Evolutionary conservation across 768 basidiomycete genomes (phyloP).

Genomic region (Infundibulicybe gibba): DNA sequence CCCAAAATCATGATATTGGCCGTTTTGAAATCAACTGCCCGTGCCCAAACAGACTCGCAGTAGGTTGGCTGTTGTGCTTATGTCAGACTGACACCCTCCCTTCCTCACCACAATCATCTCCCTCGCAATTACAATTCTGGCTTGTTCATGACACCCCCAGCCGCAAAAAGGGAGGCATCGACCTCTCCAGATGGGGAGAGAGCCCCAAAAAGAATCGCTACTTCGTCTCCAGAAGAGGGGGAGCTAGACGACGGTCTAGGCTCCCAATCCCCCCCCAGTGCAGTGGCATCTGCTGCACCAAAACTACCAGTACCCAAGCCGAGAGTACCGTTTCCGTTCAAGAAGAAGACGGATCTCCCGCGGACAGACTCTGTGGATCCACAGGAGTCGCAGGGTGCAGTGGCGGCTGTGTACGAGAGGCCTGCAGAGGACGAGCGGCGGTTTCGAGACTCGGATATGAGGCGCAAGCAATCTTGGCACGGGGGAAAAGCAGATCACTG

Average conservation of each 20-base stretch:
- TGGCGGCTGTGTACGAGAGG: constrained; percentile 27
- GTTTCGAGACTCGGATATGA: constrained; percentile 30
- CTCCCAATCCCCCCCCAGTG: constrained; percentile 16
- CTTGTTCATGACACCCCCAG: constrained; percentile 17
- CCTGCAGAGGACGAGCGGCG: constrained; percentile 43
- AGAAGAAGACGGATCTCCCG: constrained; percentile 38
- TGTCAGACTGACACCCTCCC: too few species aligned
- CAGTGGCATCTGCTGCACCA: constrained; percentile 26
- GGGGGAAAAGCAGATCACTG: constrained; percentile 29
- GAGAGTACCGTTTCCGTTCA: constrained; percentile 77
- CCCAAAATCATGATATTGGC: too few species aligned
- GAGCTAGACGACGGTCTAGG: constrained; percentile 62
- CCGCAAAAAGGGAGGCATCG: constrained; percentile 58
- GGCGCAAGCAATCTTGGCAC: constrained; percentile 15
- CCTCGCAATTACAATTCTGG: too few species aligned
- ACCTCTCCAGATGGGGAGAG: constrained; percentile 45
- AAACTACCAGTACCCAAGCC: constrained; percentile 32
- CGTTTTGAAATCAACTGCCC: too few species aligned
- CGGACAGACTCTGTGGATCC: constrained; percentile 11
- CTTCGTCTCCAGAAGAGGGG: constrained; percentile 79
- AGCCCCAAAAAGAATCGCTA: constrained; percentile 49
- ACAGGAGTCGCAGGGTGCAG: constrained; percentile 17
- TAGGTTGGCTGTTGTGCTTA: too few species aligned
- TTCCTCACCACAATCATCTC: too few species aligned
- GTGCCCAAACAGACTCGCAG: too few species aligned